phyloP scores from a whole-genome alignment of 2,329 filamentous ascomycete genomes.

The Nannizziopsis arthrosporioides region DNA sequence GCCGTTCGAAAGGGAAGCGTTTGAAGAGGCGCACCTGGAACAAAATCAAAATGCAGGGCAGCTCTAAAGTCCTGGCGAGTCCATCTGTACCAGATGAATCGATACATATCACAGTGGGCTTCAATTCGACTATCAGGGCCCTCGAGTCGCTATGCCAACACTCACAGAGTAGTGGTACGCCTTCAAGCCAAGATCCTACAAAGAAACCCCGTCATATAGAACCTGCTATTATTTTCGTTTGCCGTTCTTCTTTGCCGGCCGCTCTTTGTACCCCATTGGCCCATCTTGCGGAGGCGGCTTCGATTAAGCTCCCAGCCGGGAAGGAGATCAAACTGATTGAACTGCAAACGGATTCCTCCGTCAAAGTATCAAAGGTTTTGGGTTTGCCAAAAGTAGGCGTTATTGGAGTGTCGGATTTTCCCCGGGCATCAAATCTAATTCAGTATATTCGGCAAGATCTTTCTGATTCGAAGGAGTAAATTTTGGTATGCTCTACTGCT shows the following conservation, averaged over 20 bases:
- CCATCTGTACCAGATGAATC: slow-evolving; percentile 2
- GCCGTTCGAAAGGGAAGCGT: slow-evolving; percentile 7
- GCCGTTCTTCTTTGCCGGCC: slow-evolving; percentile 14
- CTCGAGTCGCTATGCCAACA: slow-evolving; percentile 3
- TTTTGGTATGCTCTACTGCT: neutral
- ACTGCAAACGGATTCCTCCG: slow-evolving; percentile 18
- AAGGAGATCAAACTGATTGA: slow-evolving; percentile 24
- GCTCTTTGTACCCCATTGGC: slow-evolving; percentile 19
- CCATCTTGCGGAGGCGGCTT: slow-evolving; percentile 17
- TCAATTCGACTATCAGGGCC: slow-evolving; percentile 8
- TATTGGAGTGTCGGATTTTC: slow-evolving; percentile 5
- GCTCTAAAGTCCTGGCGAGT: neutral
- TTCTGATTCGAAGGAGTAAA: neutral
- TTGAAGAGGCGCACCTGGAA: slow-evolving; percentile 6
- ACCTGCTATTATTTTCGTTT: slow-evolving; percentile 18
- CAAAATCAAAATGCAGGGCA: neutral
- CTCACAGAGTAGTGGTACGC: neutral
- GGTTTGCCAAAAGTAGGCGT: slow-evolving; percentile 8
- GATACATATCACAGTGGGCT: slow-evolving; percentile 9
- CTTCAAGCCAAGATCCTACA: neutral
- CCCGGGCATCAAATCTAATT: slow-evolving; percentile 6
- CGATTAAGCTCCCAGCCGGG: slow-evolving; percentile 8
- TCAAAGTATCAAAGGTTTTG: slow-evolving; percentile 4
- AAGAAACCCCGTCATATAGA: neutral
- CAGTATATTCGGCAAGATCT: slow-evolving; percentile 10